Evolutionary conservation across 2,329 filamentous ascomycete species (phyloP).

Genomic region (Pseudomassariella vexata): DNA sequence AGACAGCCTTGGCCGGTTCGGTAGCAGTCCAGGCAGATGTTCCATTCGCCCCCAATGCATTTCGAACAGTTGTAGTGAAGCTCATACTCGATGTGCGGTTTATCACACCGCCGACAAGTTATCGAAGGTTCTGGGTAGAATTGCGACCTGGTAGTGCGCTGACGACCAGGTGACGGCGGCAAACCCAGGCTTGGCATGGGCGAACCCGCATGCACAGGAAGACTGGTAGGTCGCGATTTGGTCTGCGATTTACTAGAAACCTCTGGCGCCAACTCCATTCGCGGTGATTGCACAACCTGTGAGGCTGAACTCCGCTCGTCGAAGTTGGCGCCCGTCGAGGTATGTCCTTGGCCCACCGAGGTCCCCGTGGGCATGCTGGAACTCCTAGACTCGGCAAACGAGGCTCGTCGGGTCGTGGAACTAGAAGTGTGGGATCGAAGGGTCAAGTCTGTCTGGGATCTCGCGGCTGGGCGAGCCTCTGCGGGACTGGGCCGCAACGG

Average conservation of each 20-base stretch:
- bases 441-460: slow-evolving; percentile 61
- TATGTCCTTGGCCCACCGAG: slow-evolving; percentile 11
- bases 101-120: slow-evolving; percentile 65
- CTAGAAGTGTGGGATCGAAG: slow-evolving; percentile 35
- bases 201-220: slow-evolving; percentile 29
- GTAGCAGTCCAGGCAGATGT: slow-evolving; percentile 79
- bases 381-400: slow-evolving; percentile 36
- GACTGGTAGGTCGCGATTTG: slow-evolving; percentile 30
- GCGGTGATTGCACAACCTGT: slow-evolving; percentile 10
- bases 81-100: slow-evolving; percentile 72
- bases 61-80: slow-evolving; percentile 76
- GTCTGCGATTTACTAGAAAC: slow-evolving; percentile 12
- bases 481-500: slow-evolving; percentile 35
- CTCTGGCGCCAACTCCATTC: slow-evolving; percentile 12
- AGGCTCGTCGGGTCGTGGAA: slow-evolving; percentile 29
- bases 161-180: slow-evolving; percentile 22
- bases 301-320: slow-evolving; percentile 23
- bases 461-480: slow-evolving; percentile 44
- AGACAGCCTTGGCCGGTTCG: slow-evolving; percentile 69
- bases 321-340: slow-evolving; percentile 6
- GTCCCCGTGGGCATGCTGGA: slow-evolving; percentile 25
- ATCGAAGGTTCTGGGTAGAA: slow-evolving; percentile 67
- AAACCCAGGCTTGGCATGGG: slow-evolving; percentile 24
- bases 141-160: slow-evolving; percentile 38
- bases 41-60: slow-evolving; percentile 67